Conservation (phyloP, 352 stramenopile genomes). For the Globisporangium apiculatum region DNA sequence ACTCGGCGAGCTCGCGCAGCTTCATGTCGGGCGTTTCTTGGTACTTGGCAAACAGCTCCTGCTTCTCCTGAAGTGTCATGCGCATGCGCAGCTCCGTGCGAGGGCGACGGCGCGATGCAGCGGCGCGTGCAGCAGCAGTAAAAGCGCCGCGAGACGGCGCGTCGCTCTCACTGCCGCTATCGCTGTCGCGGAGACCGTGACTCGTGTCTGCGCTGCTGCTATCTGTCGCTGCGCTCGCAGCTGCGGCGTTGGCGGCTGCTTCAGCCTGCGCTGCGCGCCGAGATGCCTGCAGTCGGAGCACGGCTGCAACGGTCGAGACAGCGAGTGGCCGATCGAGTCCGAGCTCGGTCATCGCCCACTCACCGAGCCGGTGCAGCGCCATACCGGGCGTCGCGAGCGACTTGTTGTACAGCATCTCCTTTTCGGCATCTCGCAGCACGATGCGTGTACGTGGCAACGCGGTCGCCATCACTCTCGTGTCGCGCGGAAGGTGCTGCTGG, state of each 20-base stretch:
- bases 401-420: constrained; percentile 8
- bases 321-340: constrained; percentile 1
- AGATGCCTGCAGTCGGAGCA: constrained; percentile 3
- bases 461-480: background rate
- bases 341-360: constrained; percentile 7
- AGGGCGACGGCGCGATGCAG: background rate
- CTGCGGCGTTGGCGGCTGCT: background rate
- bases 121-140: background rate
- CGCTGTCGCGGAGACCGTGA: background rate
- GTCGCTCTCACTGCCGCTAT: background rate
- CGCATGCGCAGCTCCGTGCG: constrained; percentile 2
- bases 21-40: constrained; percentile 5
- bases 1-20: constrained; percentile 2
- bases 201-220: background rate
- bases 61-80: constrained; percentile 5
- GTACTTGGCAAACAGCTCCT: constrained; percentile 4
- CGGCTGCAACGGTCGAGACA: constrained; percentile 2
- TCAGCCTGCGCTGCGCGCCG: background rate
- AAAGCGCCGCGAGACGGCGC: too few relatives aligned
- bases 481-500: too few relatives aligned
- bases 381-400: constrained; percentile 7
- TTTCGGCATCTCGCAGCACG: constrained; percentile 2
- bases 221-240: background rate
- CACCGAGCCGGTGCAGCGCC: constrained; percentile 2
- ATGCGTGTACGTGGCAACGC: background rate